A percentile compares a stretch with the other conserved stretches of the same genome.
Conservation (phyloP, 2,329 filamentous ascomycete genomes). For the Botryotinia calthae region DNA sequence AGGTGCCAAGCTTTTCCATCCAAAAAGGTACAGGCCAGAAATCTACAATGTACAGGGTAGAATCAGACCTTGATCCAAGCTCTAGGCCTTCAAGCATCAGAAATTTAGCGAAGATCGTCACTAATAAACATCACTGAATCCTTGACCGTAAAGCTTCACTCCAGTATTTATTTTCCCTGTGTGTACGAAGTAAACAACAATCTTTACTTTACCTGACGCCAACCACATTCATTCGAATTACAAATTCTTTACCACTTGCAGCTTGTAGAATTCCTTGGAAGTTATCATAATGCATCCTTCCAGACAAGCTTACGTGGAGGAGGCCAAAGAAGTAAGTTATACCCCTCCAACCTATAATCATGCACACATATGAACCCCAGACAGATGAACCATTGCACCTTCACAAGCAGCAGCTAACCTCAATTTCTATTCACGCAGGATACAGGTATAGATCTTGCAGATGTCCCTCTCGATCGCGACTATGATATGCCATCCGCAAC, state of each 20-base stretch:
- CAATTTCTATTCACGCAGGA: constrained; percentile 30
- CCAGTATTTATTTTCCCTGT: neutral
- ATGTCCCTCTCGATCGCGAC: constrained; percentile 72
- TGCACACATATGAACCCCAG: constrained; percentile 8
- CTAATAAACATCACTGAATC: constrained; percentile 11
- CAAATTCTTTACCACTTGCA: neutral
- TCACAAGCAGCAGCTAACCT: constrained; percentile 14
- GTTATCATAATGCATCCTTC: constrained; percentile 71
- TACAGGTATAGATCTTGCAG: constrained; percentile 57
- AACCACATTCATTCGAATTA: neutral
- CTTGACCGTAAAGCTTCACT: constrained; percentile 10
- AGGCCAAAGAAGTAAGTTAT: constrained; percentile 64
- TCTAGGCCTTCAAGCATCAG: constrained; percentile 2
- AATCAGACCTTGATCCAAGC: neutral
- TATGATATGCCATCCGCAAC: constrained; percentile 51
- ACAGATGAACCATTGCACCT: neutral
- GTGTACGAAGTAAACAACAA: neutral
- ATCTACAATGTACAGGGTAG: neutral
- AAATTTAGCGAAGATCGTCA: constrained; percentile 12
- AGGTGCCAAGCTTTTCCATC: constrained; percentile 1
- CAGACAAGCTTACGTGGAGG: constrained; percentile 91
- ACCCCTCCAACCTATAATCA: constrained; percentile 12
- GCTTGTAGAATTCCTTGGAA: neutral
- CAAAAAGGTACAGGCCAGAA: neutral
- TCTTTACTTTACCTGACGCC: neutral